Evolutionary conservation across 352 stramenopile genomes (phyloP), one percentile per base, ranked within the genome.

Genomic region (Phytophthora megakarya): DNA sequence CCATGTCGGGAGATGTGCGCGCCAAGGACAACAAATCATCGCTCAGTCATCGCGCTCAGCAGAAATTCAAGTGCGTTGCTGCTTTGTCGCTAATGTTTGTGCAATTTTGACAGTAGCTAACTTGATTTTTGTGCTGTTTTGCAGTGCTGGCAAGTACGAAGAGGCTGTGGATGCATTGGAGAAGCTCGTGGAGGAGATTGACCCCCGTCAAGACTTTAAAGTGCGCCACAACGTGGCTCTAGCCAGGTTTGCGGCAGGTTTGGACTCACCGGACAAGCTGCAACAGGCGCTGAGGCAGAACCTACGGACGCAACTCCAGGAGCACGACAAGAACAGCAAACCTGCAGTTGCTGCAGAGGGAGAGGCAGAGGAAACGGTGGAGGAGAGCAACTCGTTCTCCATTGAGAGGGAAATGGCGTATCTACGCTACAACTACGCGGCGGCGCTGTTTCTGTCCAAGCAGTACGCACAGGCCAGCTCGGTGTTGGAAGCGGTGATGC

Each of bases 381-480:
- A 70, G 21, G 57, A 66, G 21, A 74, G 56, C n/a, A 55, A 47
- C 0, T 59, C 60, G 15, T 78, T 86, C 21, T 90, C 84, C 26
- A 80, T 95, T 25, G 89, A 97, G 66, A 88, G 88, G 18, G 90
- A 97, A 61, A 65, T 79, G 42, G 83, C 90, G 13, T 93, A 96
- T 33, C 70, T 97, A 16, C 89, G 94, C 19, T 98, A 97, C 84
- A 98, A 98, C 58, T 80, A 93, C 22, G 89, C 90, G 3, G 89
- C 88, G 6, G 72, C 84, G 22, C 72, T 97, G 39, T 97, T 97
- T 55, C 71, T 95, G 54, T 76, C 88, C 59, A 97, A 97, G 73
- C 89, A 98, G 59, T 97, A 97, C 67, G 85, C 89, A 7, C 85
- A 91, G 9, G 89, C 92, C 12, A 89, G 86, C 45, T 74, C 84